Percentiles rank a stretch among this genome's conserved stretches.
phyloP scores from a whole-genome alignment of 2,329 filamentous ascomycete genomes.

The Penicillium capsulatum region DNA sequence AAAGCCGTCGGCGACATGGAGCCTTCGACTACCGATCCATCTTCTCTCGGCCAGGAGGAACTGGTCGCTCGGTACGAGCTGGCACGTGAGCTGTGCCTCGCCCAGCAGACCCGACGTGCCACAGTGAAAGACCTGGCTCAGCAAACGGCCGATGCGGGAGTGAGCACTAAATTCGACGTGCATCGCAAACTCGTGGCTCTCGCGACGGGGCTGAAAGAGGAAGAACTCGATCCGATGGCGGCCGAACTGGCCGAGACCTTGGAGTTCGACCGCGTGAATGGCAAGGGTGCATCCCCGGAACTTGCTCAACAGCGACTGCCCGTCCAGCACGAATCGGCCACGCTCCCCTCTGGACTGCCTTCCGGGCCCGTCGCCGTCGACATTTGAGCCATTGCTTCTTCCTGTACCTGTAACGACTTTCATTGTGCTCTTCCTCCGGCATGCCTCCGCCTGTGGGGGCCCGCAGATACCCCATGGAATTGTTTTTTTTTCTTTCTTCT shows the following conservation, averaged over 20 bases:
- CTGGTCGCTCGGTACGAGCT: constrained; percentile 30
- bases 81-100: constrained; percentile 29
- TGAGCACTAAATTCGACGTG: constrained; percentile 45
- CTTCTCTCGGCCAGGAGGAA: constrained; percentile 28
- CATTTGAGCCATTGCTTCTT: constrained; percentile 19
- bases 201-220: constrained; percentile 46
- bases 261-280: constrained; percentile 42
- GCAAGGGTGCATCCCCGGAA: constrained; percentile 32
- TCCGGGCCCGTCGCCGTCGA: constrained; percentile 33
- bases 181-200: constrained; percentile 46
- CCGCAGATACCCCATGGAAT: constrained; percentile 36
- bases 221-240: constrained; percentile 47
- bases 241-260: constrained; percentile 45
- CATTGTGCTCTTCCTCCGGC: constrained; percentile 19
- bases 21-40: constrained; percentile 11
- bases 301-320: constrained; percentile 22
- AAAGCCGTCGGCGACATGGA: constrained; percentile 15
- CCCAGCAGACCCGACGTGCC: constrained; percentile 33
- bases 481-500: too few species aligned
- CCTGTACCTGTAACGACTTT: constrained; percentile 17
- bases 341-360: constrained; percentile 27
- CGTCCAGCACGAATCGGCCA: constrained; percentile 23
- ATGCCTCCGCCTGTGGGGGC: constrained; percentile 13
- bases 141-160: constrained; percentile 44
- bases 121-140: constrained; percentile 41